A percentile compares a stretch with the other conserved stretches of the same genome.
These are phyloP conservation scores for Colletotrichum sp. DNA, from an alignment of 2,329 filamentous ascomycete genomes.

Conservation along the genomic window DNA sequence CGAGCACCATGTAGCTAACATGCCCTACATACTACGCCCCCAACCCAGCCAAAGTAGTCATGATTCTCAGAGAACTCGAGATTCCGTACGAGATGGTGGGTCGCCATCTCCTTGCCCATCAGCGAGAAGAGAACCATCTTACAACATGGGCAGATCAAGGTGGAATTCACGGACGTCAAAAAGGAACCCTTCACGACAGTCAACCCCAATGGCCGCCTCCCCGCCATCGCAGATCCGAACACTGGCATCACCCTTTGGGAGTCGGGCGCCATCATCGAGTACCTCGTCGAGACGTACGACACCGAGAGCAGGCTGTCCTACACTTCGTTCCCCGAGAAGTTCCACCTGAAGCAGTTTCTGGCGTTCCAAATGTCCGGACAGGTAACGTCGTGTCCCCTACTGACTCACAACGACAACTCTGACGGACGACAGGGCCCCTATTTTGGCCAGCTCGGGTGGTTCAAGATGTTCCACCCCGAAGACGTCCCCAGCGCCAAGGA, in stretches of 20 bases:
- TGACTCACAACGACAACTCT: neutral
- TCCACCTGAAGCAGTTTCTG: slow-evolving; percentile 14
- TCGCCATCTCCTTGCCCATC: neutral
- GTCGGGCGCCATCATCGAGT: slow-evolving; percentile 34
- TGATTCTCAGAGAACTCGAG: slow-evolving; percentile 40
- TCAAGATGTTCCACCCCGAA: slow-evolving; percentile 32
- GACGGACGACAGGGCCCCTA: slow-evolving; percentile 43
- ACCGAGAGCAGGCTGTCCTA: slow-evolving; percentile 29
- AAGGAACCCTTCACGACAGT: slow-evolving; percentile 28
- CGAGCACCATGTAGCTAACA: neutral
- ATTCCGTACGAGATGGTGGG: slow-evolving; percentile 35
- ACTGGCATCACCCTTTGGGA: slow-evolving; percentile 34
- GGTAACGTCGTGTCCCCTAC: neutral
- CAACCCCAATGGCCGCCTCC: slow-evolving; percentile 40
- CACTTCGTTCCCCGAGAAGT: slow-evolving; percentile 30
- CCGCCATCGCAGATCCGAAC: slow-evolving; percentile 39
- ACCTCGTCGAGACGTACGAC: slow-evolving; percentile 34
- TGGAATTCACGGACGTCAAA: slow-evolving; percentile 29
- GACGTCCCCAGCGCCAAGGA: slow-evolving; percentile 32
- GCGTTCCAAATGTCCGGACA: slow-evolving; percentile 16
- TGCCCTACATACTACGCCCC: slow-evolving; percentile 20
- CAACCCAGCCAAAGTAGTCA: slow-evolving; percentile 36
- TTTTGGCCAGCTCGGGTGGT: slow-evolving; percentile 46
- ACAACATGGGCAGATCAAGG: neutral
- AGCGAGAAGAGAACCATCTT: neutral